Conservation (phyloP, 2,329 filamentous ascomycete species). For the Aspergillus fructus region DNA sequence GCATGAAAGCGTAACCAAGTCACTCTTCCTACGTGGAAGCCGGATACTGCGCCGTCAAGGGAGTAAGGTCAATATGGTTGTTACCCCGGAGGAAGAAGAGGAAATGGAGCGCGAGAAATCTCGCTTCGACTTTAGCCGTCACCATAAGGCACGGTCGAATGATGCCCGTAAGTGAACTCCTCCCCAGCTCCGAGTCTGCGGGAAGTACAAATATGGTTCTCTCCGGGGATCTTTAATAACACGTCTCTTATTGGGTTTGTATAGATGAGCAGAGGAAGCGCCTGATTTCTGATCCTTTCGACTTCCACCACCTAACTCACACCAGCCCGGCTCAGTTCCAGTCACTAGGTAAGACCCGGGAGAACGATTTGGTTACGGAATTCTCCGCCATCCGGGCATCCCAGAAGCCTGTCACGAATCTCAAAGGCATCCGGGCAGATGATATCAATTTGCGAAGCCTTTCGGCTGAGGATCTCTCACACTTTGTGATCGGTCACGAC, state of each 20-base stretch:
- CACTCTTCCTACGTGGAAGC: slow-evolving; percentile 44
- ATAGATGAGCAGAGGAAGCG: slow-evolving; percentile 46
- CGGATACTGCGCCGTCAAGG: slow-evolving; percentile 49
- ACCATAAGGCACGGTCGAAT: slow-evolving; percentile 30
- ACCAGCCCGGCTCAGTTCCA: slow-evolving; percentile 57
- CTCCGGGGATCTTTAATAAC: neutral
- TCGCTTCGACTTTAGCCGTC: slow-evolving; percentile 36
- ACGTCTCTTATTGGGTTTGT: slow-evolving; percentile 4
- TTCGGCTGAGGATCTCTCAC: slow-evolving; percentile 31
- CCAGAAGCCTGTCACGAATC: slow-evolving; percentile 49
- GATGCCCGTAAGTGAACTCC: slow-evolving; percentile 35
- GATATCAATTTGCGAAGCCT: slow-evolving; percentile 43
- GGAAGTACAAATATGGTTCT: neutral
- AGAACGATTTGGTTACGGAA: slow-evolving; percentile 53
- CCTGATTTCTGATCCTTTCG: slow-evolving; percentile 61
- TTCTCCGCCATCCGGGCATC: slow-evolving; percentile 55
- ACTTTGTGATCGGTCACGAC: slow-evolving; percentile 23
- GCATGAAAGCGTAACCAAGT: slow-evolving; percentile 39
- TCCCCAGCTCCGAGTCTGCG: neutral
- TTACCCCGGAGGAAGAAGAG: slow-evolving; percentile 42
- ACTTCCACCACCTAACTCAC: slow-evolving; percentile 64
- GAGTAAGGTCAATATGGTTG: slow-evolving; percentile 46
- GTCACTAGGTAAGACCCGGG: slow-evolving; percentile 50
- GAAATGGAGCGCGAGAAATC: slow-evolving; percentile 34
- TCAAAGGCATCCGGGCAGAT: slow-evolving; percentile 55